Evolutionary conservation across 345 rosid species (phyloP).

Genomic region (Psidium friedrichsthalianum): DNA sequence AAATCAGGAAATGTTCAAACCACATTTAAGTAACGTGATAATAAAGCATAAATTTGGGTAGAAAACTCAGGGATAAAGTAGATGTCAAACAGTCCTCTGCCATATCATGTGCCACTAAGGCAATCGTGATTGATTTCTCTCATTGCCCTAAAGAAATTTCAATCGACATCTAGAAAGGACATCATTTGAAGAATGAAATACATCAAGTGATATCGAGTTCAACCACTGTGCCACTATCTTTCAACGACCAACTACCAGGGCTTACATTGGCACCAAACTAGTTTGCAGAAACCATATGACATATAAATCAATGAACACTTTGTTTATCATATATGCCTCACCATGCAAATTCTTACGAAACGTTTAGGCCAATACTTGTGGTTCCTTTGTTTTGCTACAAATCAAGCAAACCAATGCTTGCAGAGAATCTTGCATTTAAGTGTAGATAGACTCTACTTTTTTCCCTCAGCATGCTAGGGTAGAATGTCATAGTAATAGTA

Average conservation of each 20-base stretch:
- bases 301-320: background rate
- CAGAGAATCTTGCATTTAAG: background rate
- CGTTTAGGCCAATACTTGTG: background rate
- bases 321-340: background rate
- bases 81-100: background rate
- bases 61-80: background rate
- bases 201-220: background rate
- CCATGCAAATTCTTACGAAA: background rate
- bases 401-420: background rate
- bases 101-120: background rate
- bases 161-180: background rate
- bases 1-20: background rate
- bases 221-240: background rate
- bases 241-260: background rate
- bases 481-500: background rate
- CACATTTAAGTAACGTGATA: background rate
- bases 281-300: background rate
- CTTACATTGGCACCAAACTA: background rate
- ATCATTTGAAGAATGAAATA: background rate
- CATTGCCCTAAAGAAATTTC: background rate
- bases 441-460: background rate
- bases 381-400: background rate
- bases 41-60: background rate
- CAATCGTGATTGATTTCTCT: background rate
- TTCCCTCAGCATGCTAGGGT: background rate